These are phyloP conservation scores for Pterocarpus santalinus DNA, from an alignment of 306 rosid genomes.

Conservation along the genomic window DNA sequence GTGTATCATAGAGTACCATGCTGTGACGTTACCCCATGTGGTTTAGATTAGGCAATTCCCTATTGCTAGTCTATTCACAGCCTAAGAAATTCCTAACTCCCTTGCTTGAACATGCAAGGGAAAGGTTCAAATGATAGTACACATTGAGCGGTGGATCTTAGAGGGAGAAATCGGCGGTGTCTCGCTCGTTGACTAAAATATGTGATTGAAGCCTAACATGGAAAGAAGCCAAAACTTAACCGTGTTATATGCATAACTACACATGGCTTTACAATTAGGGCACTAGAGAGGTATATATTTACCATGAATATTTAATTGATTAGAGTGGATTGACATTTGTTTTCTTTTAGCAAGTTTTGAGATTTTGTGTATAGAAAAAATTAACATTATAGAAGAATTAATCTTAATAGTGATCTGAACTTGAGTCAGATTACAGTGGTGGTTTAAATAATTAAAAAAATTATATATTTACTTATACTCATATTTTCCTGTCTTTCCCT, in stretches of 20 bases:
- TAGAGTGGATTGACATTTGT: too few species aligned
- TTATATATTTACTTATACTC: neutral
- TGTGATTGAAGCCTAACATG: too few species aligned
- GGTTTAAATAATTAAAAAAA: too few species aligned
- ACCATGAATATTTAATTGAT: too few species aligned
- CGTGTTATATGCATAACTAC: neutral
- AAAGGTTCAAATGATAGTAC: neutral
- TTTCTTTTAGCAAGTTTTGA: too few species aligned
- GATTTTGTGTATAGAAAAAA: too few species aligned
- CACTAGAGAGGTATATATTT: neutral
- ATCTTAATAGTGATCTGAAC: too few species aligned
- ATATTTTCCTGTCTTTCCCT: too few species aligned
- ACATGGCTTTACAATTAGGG: neutral
- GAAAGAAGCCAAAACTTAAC: too few species aligned
- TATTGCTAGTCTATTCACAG: conserved; percentile 4
- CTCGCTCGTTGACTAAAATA: neutral
- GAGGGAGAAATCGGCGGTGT: neutral
- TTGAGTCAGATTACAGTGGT: too few species aligned
- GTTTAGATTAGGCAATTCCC: neutral
- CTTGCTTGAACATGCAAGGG: neutral
- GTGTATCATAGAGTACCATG: neutral
- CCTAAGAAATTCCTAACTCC: neutral
- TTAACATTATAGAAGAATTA: too few species aligned
- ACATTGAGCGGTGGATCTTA: conserved; percentile 1
- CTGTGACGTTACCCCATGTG: conserved; percentile 36